Percentiles rank a stretch among this genome's conserved stretches.
Evolutionary conservation across 2,329 filamentous ascomycete genomes (phyloP).

Genomic region (Bretziella fagacearum): DNA sequence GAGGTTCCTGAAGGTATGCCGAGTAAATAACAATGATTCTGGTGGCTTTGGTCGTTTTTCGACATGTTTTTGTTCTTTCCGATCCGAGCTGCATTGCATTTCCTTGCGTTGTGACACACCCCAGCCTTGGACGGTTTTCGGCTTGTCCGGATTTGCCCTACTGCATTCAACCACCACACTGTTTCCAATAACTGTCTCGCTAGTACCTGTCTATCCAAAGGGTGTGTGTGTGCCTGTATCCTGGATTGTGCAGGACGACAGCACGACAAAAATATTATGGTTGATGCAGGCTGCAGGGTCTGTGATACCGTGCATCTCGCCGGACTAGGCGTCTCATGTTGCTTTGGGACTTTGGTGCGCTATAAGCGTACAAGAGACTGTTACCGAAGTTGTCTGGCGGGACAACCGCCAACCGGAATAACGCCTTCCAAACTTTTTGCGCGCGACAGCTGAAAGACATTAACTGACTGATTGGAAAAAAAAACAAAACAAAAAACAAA

Average conservation of each 20-base stretch:
- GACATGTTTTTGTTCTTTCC: too few relatives aligned
- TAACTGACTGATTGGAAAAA: too few relatives aligned
- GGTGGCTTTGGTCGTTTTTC: neutral
- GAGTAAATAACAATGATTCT: neutral
- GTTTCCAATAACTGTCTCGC: neutral
- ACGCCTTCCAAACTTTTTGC: too few relatives aligned
- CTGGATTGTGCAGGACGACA: neutral
- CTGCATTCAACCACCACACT: too few relatives aligned
- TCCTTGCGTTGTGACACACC: neutral
- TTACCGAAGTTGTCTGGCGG: too few relatives aligned
- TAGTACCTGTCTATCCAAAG: neutral
- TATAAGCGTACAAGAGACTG: neutral
- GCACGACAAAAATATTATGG: neutral
- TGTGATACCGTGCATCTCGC: neutral
- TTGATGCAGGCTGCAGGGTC: neutral
- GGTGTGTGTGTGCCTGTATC: neutral
- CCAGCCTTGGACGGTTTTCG: neutral
- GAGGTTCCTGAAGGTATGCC: neutral
- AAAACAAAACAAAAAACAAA: too few relatives aligned
- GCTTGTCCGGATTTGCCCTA: neutral
- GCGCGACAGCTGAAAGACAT: too few relatives aligned
- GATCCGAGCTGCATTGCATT: conserved; percentile 3
- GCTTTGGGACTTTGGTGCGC: too few relatives aligned
- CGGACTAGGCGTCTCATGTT: too few relatives aligned
- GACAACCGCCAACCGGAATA: too few relatives aligned